Base-by-base conservation (phyloP, 2,329 filamentous ascomycete genomes). In the Arachnomyces sp. region DNA sequence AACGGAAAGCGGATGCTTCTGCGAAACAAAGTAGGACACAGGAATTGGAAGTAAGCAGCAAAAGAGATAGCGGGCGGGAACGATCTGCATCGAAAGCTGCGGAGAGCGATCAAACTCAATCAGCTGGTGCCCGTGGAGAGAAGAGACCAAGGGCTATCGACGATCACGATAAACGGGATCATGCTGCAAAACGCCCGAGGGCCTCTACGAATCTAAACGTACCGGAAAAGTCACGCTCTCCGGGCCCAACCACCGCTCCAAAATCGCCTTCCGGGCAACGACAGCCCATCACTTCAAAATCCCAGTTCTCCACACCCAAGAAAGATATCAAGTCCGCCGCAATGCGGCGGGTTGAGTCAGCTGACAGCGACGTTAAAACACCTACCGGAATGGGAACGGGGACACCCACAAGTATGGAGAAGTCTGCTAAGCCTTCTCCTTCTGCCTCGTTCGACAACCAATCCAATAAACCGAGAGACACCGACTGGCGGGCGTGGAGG, bases 401-500 rank as follows among this genome's bases (percentile, higher is more conserved):
- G 34, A 48, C 49, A 40, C 46, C 52, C 31, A 45, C 52, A n/a
- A 52, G 53, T 39, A 45, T 45, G 25, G 54, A 49, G 29, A 51
- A 49, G 35, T 44, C 15, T 36, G 39, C 44, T 28, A 61, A 56
- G 40, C 42, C 44, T 11, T 60, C 60, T 7, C 56, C 61, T 15
- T 44, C 56, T 6, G 54, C 53, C 15, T 42, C 45, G 29, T 41
- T 44, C 31, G 55, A 54, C 33, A 49, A 34, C 18, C 47, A 48
- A 31, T 30, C 38, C 35, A 44, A 34, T 33, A 54, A 50, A 8
- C 44, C 52, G 18, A 58, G 55, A 37, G 58, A 54, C 30, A 45
- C 56, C 34, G 65, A 68, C 36, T 60, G 61, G 30, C 59, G 62
- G 36, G 52, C 59, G 28, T 70, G 68, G 67, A 58, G 59, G 33